These are phyloP conservation scores for Parastagonospora avenae DNA, from an alignment of 2,329 filamentous ascomycete genomes.

Conservation along the genomic window DNA sequence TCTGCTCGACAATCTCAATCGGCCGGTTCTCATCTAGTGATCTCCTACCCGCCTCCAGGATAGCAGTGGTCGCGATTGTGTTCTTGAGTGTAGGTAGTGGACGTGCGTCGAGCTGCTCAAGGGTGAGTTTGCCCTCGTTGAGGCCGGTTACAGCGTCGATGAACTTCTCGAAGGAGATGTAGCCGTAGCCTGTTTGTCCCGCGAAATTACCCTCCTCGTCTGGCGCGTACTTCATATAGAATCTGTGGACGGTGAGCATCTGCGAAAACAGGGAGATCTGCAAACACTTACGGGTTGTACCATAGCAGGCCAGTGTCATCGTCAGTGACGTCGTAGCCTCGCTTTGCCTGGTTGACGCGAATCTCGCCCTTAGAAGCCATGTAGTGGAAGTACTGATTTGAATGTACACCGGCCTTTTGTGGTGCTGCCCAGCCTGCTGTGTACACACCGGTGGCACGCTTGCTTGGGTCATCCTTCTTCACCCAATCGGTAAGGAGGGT, in stretches of 20 bases:
- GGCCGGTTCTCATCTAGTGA: slow-evolving; percentile 83
- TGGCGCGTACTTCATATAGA: slow-evolving; percentile 93
- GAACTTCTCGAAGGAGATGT: slow-evolving; percentile 95
- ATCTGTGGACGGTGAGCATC: slow-evolving; percentile 50
- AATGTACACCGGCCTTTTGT: slow-evolving; percentile 91
- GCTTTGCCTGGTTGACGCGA: slow-evolving; percentile 88
- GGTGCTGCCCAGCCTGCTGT: slow-evolving; percentile 95
- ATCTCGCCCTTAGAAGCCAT: slow-evolving; percentile 84
- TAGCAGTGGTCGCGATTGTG: slow-evolving; percentile 89
- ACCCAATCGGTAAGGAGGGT: slow-evolving; percentile 88
- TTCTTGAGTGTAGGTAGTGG: slow-evolving; percentile 85
- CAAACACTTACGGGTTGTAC: slow-evolving; percentile 73
- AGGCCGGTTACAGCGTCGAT: slow-evolving; percentile 82
- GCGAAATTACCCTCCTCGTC: slow-evolving; percentile 95
- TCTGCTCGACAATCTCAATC: slow-evolving; percentile 72
- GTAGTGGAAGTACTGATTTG: slow-evolving; percentile 97
- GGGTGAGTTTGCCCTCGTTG: slow-evolving; percentile 72
- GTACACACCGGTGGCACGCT: slow-evolving; percentile 84
- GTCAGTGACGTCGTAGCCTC: slow-evolving; percentile 92
- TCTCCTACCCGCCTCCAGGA: slow-evolving; percentile 82
- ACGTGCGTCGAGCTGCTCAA: slow-evolving; percentile 78
- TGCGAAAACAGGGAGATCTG: background rate
- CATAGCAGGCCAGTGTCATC: slow-evolving; percentile 75
- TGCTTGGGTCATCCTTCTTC: slow-evolving; percentile 69
- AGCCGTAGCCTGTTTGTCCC: slow-evolving; percentile 90